These are phyloP conservation scores for Fomitopsis schrenkii DNA, from an alignment of 1,284 basidiomycete species.

Conservation along the genomic window DNA sequence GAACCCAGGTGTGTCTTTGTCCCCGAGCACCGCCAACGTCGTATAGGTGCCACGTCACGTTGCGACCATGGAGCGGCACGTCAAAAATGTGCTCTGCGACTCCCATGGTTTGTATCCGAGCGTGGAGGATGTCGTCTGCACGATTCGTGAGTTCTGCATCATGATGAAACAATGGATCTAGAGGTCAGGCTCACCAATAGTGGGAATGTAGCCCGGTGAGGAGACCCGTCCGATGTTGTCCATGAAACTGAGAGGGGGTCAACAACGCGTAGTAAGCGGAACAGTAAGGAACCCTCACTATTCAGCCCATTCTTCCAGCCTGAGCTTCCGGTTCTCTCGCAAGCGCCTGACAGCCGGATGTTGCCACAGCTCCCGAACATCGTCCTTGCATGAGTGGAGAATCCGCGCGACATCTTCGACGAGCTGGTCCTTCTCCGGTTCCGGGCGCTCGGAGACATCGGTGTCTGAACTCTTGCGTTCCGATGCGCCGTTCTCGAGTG, in stretches of 20 bases:
- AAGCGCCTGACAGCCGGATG: slow-evolving; percentile 64
- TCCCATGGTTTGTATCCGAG: slow-evolving; percentile 81
- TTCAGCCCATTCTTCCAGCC: slow-evolving; percentile 80
- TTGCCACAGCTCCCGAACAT: slow-evolving; percentile 66
- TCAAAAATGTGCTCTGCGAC: slow-evolving; percentile 75
- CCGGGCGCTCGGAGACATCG: slow-evolving; percentile 14
- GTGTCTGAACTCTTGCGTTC: not conserved
- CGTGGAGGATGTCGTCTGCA: slow-evolving; percentile 77
- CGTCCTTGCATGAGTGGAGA: slow-evolving; percentile 52
- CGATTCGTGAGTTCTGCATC: not conserved
- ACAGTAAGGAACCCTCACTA: slow-evolving; percentile 49
- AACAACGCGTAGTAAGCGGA: not conserved
- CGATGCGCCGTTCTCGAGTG: slow-evolving; percentile 14
- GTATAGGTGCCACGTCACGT: slow-evolving; percentile 74
- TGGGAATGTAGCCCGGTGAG: slow-evolving; percentile 62
- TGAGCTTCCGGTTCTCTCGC: slow-evolving; percentile 63
- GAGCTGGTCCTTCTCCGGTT: slow-evolving; percentile 44
- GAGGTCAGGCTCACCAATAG: slow-evolving; percentile 46
- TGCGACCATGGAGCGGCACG: slow-evolving; percentile 69
- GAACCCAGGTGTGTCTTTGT: slow-evolving; percentile 80
- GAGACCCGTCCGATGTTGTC: slow-evolving; percentile 67
- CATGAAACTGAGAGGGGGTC: slow-evolving; percentile 52
- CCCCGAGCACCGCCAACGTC: slow-evolving; percentile 81
- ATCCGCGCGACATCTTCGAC: slow-evolving; percentile 57
- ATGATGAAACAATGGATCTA: not conserved